These are phyloP conservation scores for Mycena belliarum DNA, from an alignment of 768 basidiomycete species.

Conservation along the genomic window DNA sequence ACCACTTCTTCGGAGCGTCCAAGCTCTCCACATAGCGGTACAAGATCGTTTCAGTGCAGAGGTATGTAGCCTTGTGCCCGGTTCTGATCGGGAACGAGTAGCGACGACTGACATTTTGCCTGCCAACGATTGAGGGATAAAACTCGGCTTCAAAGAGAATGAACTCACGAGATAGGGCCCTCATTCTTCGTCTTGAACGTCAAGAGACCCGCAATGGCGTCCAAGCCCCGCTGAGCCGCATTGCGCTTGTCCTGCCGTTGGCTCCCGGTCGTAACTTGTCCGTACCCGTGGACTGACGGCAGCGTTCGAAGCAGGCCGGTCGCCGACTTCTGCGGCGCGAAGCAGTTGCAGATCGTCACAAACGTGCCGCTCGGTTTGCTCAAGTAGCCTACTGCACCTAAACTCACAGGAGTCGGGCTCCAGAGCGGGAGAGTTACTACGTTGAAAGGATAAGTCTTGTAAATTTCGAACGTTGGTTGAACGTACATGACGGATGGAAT, in stretches of 20 bases:
- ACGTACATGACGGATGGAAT: constrained; percentile 69
- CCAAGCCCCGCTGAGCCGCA: constrained; percentile 57
- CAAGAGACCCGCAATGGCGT: constrained; percentile 52
- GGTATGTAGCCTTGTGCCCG: constrained; percentile 51
- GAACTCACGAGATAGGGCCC: constrained; percentile 41
- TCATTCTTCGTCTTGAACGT: constrained; percentile 41
- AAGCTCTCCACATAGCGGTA: constrained; percentile 53
- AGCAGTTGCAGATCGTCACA: constrained; percentile 70
- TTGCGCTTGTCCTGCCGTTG: constrained; percentile 61
- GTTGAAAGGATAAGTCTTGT: not conserved
- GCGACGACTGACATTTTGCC: constrained; percentile 41
- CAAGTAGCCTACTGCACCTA: constrained; percentile 80
- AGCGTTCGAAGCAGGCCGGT: constrained; percentile 46
- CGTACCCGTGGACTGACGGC: constrained; percentile 66
- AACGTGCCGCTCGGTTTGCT: constrained; percentile 69
- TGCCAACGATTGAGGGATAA: constrained; percentile 20
- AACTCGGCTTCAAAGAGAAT: not conserved
- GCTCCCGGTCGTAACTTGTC: constrained; percentile 48
- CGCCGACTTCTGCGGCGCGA: constrained; percentile 49
- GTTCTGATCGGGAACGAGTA: constrained; percentile 49
- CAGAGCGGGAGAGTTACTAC: constrained; percentile 70
- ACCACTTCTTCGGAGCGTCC: constrained; percentile 53
- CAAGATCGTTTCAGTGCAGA: constrained; percentile 54
- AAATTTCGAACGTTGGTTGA: not conserved
- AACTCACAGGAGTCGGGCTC: constrained; percentile 59